Percentiles rank a stretch among this genome's conserved stretches.
Conservation (phyloP, 805 yeast species). For the Metschnikowia lochheadii region DNA sequence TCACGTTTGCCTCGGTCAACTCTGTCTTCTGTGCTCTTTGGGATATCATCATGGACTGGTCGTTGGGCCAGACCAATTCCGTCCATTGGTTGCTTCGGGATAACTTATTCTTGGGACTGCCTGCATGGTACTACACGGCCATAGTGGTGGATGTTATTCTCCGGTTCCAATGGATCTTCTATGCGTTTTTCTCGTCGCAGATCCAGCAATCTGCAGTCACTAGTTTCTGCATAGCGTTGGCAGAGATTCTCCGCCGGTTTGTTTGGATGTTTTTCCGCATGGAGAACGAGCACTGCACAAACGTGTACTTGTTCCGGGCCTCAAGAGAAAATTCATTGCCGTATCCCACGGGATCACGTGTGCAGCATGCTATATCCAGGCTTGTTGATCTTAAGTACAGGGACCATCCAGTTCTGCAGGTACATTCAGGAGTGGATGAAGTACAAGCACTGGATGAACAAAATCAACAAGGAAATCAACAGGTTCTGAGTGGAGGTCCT, state of each 20-base stretch:
- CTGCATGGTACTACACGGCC: constrained; percentile 64
- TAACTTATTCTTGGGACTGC: constrained; percentile 58
- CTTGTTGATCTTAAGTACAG: constrained; percentile 32
- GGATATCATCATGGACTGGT: constrained; percentile 97
- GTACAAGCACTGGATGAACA: background rate
- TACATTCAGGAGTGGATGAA: too few relatives aligned
- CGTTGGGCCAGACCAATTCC: constrained; percentile 66
- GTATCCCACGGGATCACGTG: constrained; percentile 44
- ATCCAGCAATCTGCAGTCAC: constrained; percentile 86
- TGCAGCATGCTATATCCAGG: constrained; percentile 34
- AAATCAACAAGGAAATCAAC: background rate
- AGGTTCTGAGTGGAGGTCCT: background rate
- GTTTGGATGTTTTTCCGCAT: constrained; percentile 90
- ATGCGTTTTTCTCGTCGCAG: constrained; percentile 69
- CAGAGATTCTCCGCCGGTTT: constrained; percentile 79
- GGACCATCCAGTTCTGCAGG: too few relatives aligned
- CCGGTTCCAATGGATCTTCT: constrained; percentile 90
- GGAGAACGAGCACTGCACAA: constrained; percentile 94
- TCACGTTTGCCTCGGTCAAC: constrained; percentile 70
- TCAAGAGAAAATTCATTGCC: constrained; percentile 86
- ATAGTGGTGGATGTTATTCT: constrained; percentile 68
- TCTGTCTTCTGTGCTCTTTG: constrained; percentile 67
- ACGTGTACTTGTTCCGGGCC: constrained; percentile 80
- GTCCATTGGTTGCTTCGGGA: constrained; percentile 61
- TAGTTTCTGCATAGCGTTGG: constrained; percentile 75